These are phyloP conservation scores for Capronia epimyces DNA, from an alignment of 2,329 filamentous ascomycete genomes.

Conservation along the genomic window DNA sequence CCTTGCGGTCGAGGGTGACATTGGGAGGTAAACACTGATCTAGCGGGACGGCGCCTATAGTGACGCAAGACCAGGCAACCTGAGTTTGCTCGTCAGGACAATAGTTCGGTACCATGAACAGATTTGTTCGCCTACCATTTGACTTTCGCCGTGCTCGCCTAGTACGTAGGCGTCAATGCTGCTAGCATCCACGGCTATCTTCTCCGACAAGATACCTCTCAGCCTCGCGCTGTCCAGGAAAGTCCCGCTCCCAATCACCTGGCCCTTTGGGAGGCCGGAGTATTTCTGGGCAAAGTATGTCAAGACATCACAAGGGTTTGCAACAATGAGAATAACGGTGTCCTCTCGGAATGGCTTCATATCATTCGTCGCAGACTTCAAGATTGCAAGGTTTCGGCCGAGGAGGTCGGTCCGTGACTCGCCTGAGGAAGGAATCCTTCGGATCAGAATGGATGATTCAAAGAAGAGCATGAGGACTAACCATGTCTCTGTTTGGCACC, in stretches of 20 bases:
- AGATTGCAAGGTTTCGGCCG: conserved; percentile 46
- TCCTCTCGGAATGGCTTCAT: conserved; percentile 48
- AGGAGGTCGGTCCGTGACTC: conserved; percentile 45
- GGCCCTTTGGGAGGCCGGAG: conserved; percentile 44
- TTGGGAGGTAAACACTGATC: conserved; percentile 33
- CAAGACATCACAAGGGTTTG: conserved; percentile 53
- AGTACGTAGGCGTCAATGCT: conserved; percentile 43
- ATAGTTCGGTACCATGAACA: background rate
- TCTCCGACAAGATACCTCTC: conserved; percentile 21
- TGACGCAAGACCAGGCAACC: conserved; percentile 44
- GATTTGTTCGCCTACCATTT: conserved; percentile 36
- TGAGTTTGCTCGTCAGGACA: conserved; percentile 13
- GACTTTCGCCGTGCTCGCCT: conserved; percentile 47
- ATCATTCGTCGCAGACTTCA: conserved; percentile 44
- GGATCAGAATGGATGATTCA: background rate
- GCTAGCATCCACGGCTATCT: conserved; percentile 30
- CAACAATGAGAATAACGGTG: conserved; percentile 48
- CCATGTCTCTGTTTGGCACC: conserved; percentile 47
- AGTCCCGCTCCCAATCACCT: conserved; percentile 52
- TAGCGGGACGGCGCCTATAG: conserved; percentile 41
- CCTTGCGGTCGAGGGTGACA: conserved; percentile 30
- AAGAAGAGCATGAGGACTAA: conserved; percentile 25
- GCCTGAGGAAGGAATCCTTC: conserved; percentile 28
- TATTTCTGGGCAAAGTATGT: conserved; percentile 47
- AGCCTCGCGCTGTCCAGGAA: conserved; percentile 50